Percentiles rank a stretch among this genome's conserved stretches.
phyloP scores from a whole-genome alignment of 1,284 basidiomycete species.

The Sphagnurus paluster region DNA sequence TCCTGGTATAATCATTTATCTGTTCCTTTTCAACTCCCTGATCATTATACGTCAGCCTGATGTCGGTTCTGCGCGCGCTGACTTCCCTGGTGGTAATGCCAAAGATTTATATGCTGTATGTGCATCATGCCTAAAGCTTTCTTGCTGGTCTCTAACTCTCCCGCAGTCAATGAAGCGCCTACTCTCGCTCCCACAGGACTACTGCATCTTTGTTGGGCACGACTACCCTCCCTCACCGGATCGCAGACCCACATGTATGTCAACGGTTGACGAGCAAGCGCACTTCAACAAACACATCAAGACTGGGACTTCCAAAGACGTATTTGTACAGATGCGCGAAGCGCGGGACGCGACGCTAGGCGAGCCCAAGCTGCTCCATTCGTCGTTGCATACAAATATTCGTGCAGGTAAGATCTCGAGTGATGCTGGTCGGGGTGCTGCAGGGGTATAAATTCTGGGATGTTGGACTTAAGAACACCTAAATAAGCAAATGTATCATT shows the following conservation, averaged over 20 bases:
- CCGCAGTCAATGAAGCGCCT: slow-evolving; percentile 39
- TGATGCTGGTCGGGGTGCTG: too few species aligned
- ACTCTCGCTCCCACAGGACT: slow-evolving; percentile 34
- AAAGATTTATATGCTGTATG: slow-evolving; percentile 35
- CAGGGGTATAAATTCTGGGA: too few species aligned
- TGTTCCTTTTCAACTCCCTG: background rate
- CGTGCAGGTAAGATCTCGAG: slow-evolving; percentile 30
- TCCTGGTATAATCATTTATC: slow-evolving; percentile 31
- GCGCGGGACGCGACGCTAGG: slow-evolving; percentile 35
- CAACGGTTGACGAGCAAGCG: slow-evolving; percentile 37
- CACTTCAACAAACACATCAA: slow-evolving; percentile 35
- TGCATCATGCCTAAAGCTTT: background rate
- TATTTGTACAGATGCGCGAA: slow-evolving; percentile 35
- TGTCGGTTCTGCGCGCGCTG: slow-evolving; percentile 39
- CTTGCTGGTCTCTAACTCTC: background rate
- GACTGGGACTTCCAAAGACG: slow-evolving; percentile 28
- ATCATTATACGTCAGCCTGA: slow-evolving; percentile 30
- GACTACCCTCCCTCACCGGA: slow-evolving; percentile 34
- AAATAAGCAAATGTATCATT: too few species aligned
- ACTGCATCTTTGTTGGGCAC: slow-evolving; percentile 41
- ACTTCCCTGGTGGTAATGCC: slow-evolving; percentile 42
- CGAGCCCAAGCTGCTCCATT: slow-evolving; percentile 37
- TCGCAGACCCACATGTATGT: slow-evolving; percentile 31
- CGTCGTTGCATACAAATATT: slow-evolving; percentile 41
- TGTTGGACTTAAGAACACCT: too few species aligned